Percentiles rank a stretch among this genome's conserved stretches.
phyloP scores from a whole-genome alignment of 768 basidiomycete genomes.

The Pleurotus djamor region DNA sequence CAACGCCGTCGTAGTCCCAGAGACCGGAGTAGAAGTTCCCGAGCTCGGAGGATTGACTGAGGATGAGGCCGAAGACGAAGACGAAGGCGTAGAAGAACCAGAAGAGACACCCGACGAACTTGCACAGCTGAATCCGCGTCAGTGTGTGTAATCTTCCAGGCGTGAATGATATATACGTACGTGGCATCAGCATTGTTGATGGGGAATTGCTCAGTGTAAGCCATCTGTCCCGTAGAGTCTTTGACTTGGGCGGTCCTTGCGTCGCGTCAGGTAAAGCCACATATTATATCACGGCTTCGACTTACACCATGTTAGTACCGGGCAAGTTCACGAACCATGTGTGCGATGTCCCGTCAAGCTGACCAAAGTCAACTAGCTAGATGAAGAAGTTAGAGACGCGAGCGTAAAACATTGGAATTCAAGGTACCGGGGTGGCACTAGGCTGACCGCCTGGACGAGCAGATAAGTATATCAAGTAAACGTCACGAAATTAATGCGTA shows the following conservation, averaged over 20 bases:
- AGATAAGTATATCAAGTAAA: not conserved
- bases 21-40: not conserved
- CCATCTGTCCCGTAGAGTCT: constrained; percentile 52
- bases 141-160: not conserved
- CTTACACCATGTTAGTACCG: no score
- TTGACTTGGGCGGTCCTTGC: constrained; percentile 53
- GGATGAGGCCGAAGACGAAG: not conserved
- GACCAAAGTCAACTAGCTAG: constrained; percentile 53
- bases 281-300: not conserved
- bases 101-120: not conserved
- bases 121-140: not conserved
- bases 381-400: constrained; percentile 10
- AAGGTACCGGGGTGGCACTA: constrained; percentile 37
- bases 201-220: constrained; percentile 50
- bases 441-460: constrained; percentile 47
- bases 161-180: not conserved
- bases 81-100: not conserved
- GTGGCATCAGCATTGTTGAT: not conserved
- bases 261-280: not conserved
- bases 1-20: not conserved
- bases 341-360: constrained; percentile 11
- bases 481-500: constrained; percentile 22
- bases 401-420: constrained; percentile 3
- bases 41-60: not conserved
- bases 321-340: no score